Percentiles rank a stretch among this genome's conserved stretches.
Evolutionary conservation across 1,284 basidiomycete species (phyloP).

Genomic region (Phylloporus sp.): DNA sequence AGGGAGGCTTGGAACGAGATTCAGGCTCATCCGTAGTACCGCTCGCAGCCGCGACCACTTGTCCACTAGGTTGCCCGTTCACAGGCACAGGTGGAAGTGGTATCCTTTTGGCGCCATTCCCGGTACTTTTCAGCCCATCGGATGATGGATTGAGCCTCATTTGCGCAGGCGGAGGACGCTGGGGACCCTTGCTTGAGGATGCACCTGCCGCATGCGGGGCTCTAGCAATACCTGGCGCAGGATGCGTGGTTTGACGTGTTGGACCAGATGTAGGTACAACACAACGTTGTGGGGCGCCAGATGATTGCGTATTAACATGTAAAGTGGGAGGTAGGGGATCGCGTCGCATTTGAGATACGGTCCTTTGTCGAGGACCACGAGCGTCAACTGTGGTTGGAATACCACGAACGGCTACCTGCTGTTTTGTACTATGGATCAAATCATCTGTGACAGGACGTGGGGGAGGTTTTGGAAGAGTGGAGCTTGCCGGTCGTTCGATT

Average conservation of each 20-base stretch:
- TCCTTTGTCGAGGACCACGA: conserved; percentile 27
- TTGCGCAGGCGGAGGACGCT: conserved; percentile 37
- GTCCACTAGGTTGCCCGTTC: conserved; percentile 12
- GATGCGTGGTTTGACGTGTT: conserved; percentile 21
- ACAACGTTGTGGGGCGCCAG: conserved; percentile 32
- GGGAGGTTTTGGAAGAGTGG: conserved; percentile 20
- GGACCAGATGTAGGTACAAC: conserved; percentile 22
- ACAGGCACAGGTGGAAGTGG: conserved; percentile 36
- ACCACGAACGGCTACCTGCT: conserved; percentile 10
- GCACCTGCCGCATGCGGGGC: conserved; percentile 12
- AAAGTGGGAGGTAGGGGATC: conserved; percentile 26
- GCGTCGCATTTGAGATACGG: conserved; percentile 30
- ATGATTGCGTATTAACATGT: conserved; percentile 29
- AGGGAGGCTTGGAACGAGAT: conserved; percentile 22
- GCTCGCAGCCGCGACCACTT: conserved; percentile 6
- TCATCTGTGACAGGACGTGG: conserved; percentile 14
- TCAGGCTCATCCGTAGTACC: conserved; percentile 12
- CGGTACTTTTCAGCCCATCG: conserved; percentile 30
- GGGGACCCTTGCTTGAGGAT: conserved; percentile 32
- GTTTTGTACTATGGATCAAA: conserved; percentile 12
- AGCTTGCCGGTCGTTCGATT: conserved; percentile 22
- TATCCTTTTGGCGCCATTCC: conserved; percentile 47
- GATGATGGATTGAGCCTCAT: conserved; percentile 34
- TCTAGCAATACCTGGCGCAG: conserved; percentile 14
- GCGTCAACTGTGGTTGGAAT: conserved; percentile 9